Conservation (phyloP, 106 monocot genomes). For the Dendrobium huoshanense region DNA sequence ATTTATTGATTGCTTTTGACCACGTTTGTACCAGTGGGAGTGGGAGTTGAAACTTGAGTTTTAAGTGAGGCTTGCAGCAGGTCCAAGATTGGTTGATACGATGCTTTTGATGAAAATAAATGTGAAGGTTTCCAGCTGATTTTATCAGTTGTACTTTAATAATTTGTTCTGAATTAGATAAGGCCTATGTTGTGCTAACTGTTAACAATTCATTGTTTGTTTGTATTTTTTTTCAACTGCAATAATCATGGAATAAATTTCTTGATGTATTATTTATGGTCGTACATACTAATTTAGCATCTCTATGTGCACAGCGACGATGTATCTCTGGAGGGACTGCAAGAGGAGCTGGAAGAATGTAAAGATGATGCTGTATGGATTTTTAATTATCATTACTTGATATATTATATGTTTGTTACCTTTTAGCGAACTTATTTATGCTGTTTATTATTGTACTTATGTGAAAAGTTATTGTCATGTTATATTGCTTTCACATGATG, state of each 20-base stretch:
- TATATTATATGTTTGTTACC: neutral
- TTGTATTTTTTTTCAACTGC: neutral
- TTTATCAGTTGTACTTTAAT: neutral
- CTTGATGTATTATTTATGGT: neutral
- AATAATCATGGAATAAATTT: neutral
- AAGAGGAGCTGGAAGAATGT: slow-evolving; percentile 80
- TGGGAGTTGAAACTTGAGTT: too few relatives aligned
- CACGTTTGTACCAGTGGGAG: too few relatives aligned
- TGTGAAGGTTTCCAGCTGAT: neutral
- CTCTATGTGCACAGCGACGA: slow-evolving; percentile 43
- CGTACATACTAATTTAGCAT: neutral
- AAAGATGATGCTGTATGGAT: slow-evolving; percentile 56
- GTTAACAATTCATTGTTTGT: neutral
- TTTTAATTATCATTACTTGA: neutral
- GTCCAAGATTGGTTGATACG: neutral
- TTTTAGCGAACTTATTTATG: neutral
- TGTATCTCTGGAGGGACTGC: slow-evolving; percentile 62
- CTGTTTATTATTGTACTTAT: neutral
- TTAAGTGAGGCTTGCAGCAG: too few relatives aligned
- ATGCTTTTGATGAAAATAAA: neutral
- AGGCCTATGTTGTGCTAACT: neutral
- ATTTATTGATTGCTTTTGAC: too few relatives aligned
- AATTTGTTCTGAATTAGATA: neutral
- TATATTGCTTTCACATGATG: neutral
- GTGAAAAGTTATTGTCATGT: neutral